These are phyloP conservation scores for Mytilinidion resinicola DNA, from an alignment of 495 filamentous ascomycete species.

Conservation along the genomic window DNA sequence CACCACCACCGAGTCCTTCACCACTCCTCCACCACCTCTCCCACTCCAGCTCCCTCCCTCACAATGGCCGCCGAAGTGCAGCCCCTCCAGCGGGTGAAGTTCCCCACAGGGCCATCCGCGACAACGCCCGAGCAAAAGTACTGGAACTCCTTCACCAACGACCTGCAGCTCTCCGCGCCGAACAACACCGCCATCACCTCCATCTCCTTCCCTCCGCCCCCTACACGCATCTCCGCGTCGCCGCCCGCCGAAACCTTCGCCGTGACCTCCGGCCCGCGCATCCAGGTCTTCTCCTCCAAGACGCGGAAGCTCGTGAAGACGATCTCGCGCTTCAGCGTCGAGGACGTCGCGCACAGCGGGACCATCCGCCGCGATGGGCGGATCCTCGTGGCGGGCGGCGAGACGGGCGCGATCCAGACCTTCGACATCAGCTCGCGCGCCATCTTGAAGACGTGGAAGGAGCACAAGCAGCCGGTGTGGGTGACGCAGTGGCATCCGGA, in stretches of 20 bases:
- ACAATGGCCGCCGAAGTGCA: slow-evolving; percentile 84
- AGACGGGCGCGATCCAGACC: slow-evolving; percentile 83
- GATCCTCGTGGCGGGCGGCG: slow-evolving; percentile 83
- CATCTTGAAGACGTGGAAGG: slow-evolving; percentile 91
- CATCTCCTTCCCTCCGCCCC: slow-evolving; percentile 68
- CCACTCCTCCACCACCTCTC: too few relatives aligned
- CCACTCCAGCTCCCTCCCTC: background rate
- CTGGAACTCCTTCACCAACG: slow-evolving; percentile 88
- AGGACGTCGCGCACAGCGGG: slow-evolving; percentile 77
- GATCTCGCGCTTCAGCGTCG: slow-evolving; percentile 70
- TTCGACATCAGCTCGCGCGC: slow-evolving; percentile 86
- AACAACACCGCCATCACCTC: slow-evolving; percentile 78
- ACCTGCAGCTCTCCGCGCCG: slow-evolving; percentile 76
- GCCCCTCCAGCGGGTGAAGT: slow-evolving; percentile 74
- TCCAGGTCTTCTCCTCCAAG: slow-evolving; percentile 87
- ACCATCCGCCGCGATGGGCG: slow-evolving; percentile 83
- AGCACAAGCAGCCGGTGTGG: slow-evolving; percentile 94
- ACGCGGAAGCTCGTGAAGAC: slow-evolving; percentile 85
- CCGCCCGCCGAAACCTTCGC: slow-evolving; percentile 67
- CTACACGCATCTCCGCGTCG: slow-evolving; percentile 44
- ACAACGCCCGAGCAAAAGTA: slow-evolving; percentile 87
- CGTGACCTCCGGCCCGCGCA: slow-evolving; percentile 80
- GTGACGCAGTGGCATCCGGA: slow-evolving; percentile 79
- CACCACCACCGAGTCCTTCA: too few relatives aligned
- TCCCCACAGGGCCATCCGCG: slow-evolving; percentile 64